Evolutionary conservation across 768 basidiomycete species (phyloP).

Genomic region (Amanita pseudoporphyria): DNA sequence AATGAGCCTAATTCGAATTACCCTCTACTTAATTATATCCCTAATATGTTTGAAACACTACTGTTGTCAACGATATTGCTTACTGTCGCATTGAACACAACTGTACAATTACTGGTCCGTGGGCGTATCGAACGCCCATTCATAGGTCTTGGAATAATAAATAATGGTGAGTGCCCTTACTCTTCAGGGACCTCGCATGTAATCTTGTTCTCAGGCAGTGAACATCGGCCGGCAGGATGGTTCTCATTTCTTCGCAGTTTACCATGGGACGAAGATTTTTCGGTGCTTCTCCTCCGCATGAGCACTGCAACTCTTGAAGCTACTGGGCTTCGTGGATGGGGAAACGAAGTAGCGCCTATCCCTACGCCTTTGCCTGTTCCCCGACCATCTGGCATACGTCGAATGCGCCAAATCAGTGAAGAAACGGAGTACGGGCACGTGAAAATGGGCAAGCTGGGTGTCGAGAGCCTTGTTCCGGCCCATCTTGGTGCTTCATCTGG

Average conservation of each 20-base stretch:
- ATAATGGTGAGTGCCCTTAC: slow-evolving; percentile 16
- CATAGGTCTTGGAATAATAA: slow-evolving; percentile 37
- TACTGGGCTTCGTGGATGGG: slow-evolving; percentile 59
- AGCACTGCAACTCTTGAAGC: slow-evolving; percentile 72
- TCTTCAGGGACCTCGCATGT: not conserved
- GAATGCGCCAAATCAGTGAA: slow-evolving; percentile 3
- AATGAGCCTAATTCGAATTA: slow-evolving; percentile 25
- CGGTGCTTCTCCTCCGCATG: slow-evolving; percentile 57
- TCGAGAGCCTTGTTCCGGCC: slow-evolving; percentile 5
- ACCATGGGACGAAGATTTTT: slow-evolving; percentile 64
- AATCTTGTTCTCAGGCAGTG: slow-evolving; percentile 10
- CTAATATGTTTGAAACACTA: slow-evolving; percentile 60
- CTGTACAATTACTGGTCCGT: slow-evolving; percentile 58
- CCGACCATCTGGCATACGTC: slow-evolving; percentile 5
- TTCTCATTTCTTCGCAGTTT: slow-evolving; percentile 23
- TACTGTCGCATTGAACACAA: slow-evolving; percentile 48
- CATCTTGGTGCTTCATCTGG: not conserved
- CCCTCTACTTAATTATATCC: slow-evolving; percentile 67
- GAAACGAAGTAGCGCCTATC: slow-evolving; percentile 62
- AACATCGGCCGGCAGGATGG: slow-evolving; percentile 6
- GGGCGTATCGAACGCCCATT: slow-evolving; percentile 51
- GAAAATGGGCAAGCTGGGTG: slow-evolving; percentile 5
- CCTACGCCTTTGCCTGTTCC: slow-evolving; percentile 11
- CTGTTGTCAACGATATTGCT: slow-evolving; percentile 48
- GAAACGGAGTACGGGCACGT: slow-evolving; percentile 11